Percentiles rank a stretch among this genome's conserved stretches.
These are phyloP conservation scores for Ogataea paradorogensis DNA, from an alignment of 805 yeast species.

Conservation along the genomic window DNA sequence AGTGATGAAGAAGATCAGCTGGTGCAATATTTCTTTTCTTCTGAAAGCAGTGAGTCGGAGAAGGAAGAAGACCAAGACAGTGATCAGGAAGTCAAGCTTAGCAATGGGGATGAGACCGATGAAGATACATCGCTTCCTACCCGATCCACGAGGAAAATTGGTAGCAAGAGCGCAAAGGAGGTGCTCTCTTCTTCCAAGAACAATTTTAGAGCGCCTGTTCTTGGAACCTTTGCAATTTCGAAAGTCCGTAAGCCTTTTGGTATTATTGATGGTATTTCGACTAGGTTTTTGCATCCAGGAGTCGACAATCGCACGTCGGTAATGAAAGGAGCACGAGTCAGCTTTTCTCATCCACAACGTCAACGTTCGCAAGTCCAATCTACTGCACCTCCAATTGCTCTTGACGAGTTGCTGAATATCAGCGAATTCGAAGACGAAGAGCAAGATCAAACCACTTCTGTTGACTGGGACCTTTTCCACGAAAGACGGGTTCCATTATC, in stretches of 20 bases:
- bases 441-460: constrained; percentile 39
- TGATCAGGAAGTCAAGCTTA: constrained; percentile 9
- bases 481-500: constrained; percentile 71
- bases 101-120: constrained; percentile 83
- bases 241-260: constrained; percentile 77
- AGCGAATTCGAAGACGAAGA: constrained; percentile 81
- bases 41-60: constrained; percentile 28
- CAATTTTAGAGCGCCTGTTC: constrained; percentile 84
- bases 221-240: constrained; percentile 89
- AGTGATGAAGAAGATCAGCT: constrained; percentile 41
- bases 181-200: constrained; percentile 84
- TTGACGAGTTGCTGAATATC: constrained; percentile 85
- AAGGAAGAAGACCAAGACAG: constrained; percentile 21
- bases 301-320: constrained; percentile 27
- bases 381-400: constrained; percentile 26
- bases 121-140: constrained; percentile 84
- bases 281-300: constrained; percentile 67
- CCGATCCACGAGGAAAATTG: constrained; percentile 57
- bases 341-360: constrained; percentile 1
- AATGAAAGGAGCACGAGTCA: constrained; percentile 23
- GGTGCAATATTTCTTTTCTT: constrained; percentile 67
- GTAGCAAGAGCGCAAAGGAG: constrained; percentile 86
- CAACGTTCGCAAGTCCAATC: constrained; percentile 9
- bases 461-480: constrained; percentile 27
- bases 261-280: constrained; percentile 90